Percentiles rank a stretch among this genome's conserved stretches.
These are phyloP conservation scores for Yamadazyma sp. DNA, from an alignment of 1,139 yeast genomes.

Conservation along the genomic window DNA sequence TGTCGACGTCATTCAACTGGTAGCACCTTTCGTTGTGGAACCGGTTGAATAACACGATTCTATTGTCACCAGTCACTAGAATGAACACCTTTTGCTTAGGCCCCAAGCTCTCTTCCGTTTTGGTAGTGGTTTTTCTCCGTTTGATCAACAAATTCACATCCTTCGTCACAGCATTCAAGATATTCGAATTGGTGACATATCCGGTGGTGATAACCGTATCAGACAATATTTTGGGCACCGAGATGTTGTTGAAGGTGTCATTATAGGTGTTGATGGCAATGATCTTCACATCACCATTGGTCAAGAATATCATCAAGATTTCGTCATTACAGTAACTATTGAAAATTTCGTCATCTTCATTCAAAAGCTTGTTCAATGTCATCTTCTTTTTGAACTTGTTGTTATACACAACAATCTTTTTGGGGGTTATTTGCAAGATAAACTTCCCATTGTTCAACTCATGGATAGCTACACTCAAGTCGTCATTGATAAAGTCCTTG, in stretches of 20 bases:
- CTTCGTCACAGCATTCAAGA: constrained; percentile 42
- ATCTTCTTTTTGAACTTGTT: constrained; percentile 52
- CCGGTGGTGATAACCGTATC: constrained; percentile 72
- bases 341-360: constrained; percentile 46
- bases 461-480: constrained; percentile 66
- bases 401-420: constrained; percentile 64
- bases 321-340: constrained; percentile 54
- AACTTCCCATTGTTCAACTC: constrained; percentile 58
- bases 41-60: constrained; percentile 62
- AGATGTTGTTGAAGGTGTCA: constrained; percentile 34
- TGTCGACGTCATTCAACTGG: constrained; percentile 61
- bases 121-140: constrained; percentile 23
- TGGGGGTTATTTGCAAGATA: constrained; percentile 73
- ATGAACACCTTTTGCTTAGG: constrained; percentile 55
- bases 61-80: constrained; percentile 74
- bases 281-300: constrained; percentile 58
- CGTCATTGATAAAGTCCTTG: constrained; percentile 63
- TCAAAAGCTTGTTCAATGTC: constrained; percentile 34
- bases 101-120: constrained; percentile 18
- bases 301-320: constrained; percentile 50
- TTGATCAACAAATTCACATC: constrained; percentile 38
- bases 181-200: constrained; percentile 51
- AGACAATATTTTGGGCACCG: constrained; percentile 51
- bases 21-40: constrained; percentile 66
- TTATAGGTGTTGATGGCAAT: constrained; percentile 43